phyloP scores from a whole-genome alignment of 108 stramenopile genomes.

The Aurantiochytrium sp. region DNA sequence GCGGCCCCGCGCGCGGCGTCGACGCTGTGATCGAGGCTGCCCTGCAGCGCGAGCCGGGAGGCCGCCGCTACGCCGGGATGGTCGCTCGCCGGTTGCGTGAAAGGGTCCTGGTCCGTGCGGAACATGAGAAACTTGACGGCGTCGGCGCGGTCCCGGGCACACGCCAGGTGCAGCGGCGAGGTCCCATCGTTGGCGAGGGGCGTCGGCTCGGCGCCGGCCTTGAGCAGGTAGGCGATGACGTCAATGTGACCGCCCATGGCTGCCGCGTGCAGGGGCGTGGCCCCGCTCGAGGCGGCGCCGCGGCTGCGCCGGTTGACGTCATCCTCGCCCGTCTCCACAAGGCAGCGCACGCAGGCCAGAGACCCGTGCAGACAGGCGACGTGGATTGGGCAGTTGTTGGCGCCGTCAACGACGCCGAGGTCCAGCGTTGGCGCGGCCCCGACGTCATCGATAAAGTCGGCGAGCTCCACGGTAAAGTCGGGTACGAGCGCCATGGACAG shows the following conservation, averaged over 20 bases:
- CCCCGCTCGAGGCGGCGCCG: neutral
- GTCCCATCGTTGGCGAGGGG: neutral
- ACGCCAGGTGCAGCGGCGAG: slow-evolving; percentile 2
- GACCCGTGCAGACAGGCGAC: neutral
- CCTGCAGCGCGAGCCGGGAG: too few species aligned
- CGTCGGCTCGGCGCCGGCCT: neutral
- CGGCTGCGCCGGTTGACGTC: neutral
- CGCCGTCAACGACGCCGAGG: neutral
- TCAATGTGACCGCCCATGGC: slow-evolving; percentile 5
- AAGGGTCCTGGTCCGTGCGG: neutral
- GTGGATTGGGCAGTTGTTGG: neutral
- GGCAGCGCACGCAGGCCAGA: neutral
- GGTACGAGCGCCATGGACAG: neutral
- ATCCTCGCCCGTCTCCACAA: neutral
- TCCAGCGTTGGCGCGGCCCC: neutral
- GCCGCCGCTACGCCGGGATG: too few species aligned
- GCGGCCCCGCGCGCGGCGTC: too few species aligned
- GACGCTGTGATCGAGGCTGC: too few species aligned
- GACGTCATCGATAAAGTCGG: neutral
- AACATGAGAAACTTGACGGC: neutral
- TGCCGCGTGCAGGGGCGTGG: neutral
- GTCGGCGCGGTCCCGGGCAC: neutral
- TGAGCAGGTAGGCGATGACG: neutral
- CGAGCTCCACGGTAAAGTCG: neutral
- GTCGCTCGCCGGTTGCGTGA: neutral